These are phyloP conservation scores for Podospora australis DNA, from an alignment of 495 filamentous ascomycete species.

Conservation along the genomic window DNA sequence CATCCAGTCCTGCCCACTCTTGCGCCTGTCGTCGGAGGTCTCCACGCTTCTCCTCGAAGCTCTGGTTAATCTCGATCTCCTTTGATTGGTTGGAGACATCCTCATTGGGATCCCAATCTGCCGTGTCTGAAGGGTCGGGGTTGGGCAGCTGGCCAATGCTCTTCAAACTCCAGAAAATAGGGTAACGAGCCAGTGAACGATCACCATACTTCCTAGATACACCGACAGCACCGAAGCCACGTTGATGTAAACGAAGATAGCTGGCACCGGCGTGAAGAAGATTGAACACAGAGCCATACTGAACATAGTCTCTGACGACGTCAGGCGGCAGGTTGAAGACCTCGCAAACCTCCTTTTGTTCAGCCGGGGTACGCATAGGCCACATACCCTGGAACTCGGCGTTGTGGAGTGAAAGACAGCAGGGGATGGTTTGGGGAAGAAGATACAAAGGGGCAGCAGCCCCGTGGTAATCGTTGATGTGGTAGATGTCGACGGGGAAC, in stretches of 20 bases:
- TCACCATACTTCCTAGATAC: conserved; percentile 72
- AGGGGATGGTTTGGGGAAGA: conserved; percentile 55
- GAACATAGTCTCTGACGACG: conserved; percentile 52
- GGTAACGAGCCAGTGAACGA: conserved; percentile 66
- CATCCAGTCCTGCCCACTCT: conserved; percentile 66
- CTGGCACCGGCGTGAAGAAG: conserved; percentile 66
- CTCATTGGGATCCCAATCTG: conserved; percentile 53
- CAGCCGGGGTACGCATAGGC: conserved; percentile 64
- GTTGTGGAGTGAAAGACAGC: conserved; percentile 47
- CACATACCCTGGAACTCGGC: conserved; percentile 71
- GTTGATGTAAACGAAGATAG: conserved; percentile 68
- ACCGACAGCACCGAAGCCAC: conserved; percentile 69
- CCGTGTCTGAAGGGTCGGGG: conserved; percentile 69
- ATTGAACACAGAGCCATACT: conserved; percentile 66
- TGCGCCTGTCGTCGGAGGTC: conserved; percentile 63
- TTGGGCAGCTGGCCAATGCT: conserved; percentile 68
- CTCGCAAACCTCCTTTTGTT: conserved; percentile 61
- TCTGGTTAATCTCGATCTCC: conserved; percentile 49
- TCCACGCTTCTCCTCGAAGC: conserved; percentile 50
- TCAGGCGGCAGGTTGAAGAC: conserved; percentile 58
- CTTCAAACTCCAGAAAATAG: conserved; percentile 69
- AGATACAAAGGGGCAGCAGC: conserved; percentile 66
- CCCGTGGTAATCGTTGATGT: conserved; percentile 79
- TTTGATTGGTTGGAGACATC: conserved; percentile 38
- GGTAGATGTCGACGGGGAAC: conserved; percentile 65